These are phyloP conservation scores for Cupressus sempervirens DNA, from an alignment of 75 land plant genomes.

Conservation along the genomic window DNA sequence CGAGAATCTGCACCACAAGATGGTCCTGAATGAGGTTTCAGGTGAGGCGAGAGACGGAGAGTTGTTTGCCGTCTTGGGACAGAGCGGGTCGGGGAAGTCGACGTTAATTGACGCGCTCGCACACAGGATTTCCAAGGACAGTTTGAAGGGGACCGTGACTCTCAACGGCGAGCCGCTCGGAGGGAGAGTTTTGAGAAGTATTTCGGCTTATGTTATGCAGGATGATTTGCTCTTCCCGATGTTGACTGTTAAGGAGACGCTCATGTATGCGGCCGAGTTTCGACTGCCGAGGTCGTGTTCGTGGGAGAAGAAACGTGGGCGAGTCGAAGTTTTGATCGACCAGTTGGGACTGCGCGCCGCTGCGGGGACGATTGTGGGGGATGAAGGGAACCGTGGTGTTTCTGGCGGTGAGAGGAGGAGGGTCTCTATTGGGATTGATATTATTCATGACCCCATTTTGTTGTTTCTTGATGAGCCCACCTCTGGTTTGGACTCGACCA, in stretches of 20 bases:
- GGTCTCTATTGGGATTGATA: slow-evolving; percentile 83
- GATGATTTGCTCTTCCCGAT: slow-evolving; percentile 81
- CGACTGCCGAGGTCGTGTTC: slow-evolving; percentile 62
- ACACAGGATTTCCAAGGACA: slow-evolving; percentile 49
- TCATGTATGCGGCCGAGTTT: slow-evolving; percentile 80
- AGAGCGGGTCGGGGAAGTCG: slow-evolving; percentile 85
- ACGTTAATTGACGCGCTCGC: slow-evolving; percentile 85
- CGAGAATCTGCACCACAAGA: slow-evolving; percentile 13
- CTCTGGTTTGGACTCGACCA: slow-evolving; percentile 77
- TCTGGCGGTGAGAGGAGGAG: slow-evolving; percentile 82
- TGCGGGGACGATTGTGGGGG: slow-evolving; percentile 75
- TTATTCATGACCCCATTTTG: slow-evolving; percentile 74
- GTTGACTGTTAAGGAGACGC: slow-evolving; percentile 84
- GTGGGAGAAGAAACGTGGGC: slow-evolving; percentile 37
- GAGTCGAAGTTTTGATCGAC: slow-evolving; percentile 58
- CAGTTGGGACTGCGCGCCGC: slow-evolving; percentile 64
- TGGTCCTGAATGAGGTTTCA: slow-evolving; percentile 50
- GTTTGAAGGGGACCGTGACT: slow-evolving; percentile 56
- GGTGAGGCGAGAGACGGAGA: slow-evolving; percentile 85
- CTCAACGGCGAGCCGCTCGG: slow-evolving; percentile 59
- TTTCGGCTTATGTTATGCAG: slow-evolving; percentile 70
- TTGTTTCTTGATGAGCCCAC: slow-evolving; percentile 86
- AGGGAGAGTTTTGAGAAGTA: slow-evolving; percentile 40
- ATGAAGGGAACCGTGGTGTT: slow-evolving; percentile 72
- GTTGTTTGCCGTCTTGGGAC: slow-evolving; percentile 76